Conservation (phyloP, 2,329 filamentous ascomycete species). For the Myriangium duriaei region DNA sequence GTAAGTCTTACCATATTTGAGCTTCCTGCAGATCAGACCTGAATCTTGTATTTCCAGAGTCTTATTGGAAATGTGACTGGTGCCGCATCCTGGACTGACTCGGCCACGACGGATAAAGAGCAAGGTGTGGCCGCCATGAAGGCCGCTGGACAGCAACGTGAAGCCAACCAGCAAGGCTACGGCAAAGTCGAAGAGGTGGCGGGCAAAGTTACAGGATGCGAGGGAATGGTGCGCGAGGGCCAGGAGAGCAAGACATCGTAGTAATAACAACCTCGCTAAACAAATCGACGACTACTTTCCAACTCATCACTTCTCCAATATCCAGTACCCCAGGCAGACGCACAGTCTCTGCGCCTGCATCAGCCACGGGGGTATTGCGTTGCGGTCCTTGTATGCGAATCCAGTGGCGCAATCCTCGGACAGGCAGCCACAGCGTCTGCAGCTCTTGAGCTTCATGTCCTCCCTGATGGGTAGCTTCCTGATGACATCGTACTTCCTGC, state of each 20-base stretch:
- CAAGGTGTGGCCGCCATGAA: conserved; percentile 52
- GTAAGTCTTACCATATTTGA: conserved; percentile 28
- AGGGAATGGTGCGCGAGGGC: conserved; percentile 57
- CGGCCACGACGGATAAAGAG: conserved; percentile 52
- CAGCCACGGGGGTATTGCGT: conserved; percentile 19
- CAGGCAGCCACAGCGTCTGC: conserved; percentile 32
- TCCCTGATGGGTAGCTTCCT: conserved; percentile 36
- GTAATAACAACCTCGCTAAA: not conserved
- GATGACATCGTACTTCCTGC: conserved; percentile 45
- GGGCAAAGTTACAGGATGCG: conserved; percentile 51
- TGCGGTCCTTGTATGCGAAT: not conserved
- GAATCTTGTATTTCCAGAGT: conserved; percentile 28
- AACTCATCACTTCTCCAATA: conserved; percentile 8
- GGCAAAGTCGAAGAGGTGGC: conserved; percentile 54
- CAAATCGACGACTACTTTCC: not conserved
- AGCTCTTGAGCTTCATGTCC: conserved; percentile 25
- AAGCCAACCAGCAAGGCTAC: conserved; percentile 41
- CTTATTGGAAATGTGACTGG: conserved; percentile 50
- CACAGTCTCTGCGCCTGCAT: conserved; percentile 21
- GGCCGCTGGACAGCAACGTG: conserved; percentile 43
- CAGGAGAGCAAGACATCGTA: conserved; percentile 31
- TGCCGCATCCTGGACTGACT: conserved; percentile 49
- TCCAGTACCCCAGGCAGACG: conserved; percentile 14
- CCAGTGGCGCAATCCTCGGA: conserved; percentile 31
- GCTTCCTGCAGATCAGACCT: not conserved